Conservation (phyloP, 345 rosid genomes). For the Brassica incana region DNA sequence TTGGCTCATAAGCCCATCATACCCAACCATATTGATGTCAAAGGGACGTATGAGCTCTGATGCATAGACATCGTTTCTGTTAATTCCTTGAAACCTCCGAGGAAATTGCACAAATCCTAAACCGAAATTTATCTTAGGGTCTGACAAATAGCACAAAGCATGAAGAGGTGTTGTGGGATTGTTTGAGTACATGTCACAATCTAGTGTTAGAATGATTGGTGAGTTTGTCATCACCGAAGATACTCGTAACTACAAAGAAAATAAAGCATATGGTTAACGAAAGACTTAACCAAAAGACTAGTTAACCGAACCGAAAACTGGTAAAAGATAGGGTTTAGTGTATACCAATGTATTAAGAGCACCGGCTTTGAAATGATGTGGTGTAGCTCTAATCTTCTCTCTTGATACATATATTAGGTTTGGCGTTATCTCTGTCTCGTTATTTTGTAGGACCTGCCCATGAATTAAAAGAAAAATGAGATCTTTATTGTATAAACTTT, state of each 20-base stretch:
- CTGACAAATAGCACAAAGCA: slow-evolving; percentile 53
- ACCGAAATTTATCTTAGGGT: slow-evolving; percentile 33
- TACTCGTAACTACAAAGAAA: slow-evolving; percentile 56
- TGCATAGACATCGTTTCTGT: slow-evolving; percentile 57
- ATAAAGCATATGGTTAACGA: not conserved
- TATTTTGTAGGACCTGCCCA: slow-evolving; percentile 50
- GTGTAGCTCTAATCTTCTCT: slow-evolving; percentile 51
- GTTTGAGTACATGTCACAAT: slow-evolving; percentile 83
- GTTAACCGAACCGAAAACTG: not conserved
- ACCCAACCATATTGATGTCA: slow-evolving; percentile 47
- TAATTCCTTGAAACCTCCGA: slow-evolving; percentile 55
- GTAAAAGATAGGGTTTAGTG: not conserved
- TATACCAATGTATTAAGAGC: slow-evolving; percentile 66
- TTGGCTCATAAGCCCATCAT: slow-evolving; percentile 54
- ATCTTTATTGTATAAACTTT: not conserved
- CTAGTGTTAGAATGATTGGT: slow-evolving; percentile 64
- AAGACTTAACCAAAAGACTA: not conserved
- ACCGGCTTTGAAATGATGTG: slow-evolving; percentile 78
- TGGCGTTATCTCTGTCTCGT: slow-evolving; percentile 49
- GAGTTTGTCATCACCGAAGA: slow-evolving; percentile 71
- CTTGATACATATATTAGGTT: slow-evolving; percentile 69
- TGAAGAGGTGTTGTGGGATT: slow-evolving; percentile 56
- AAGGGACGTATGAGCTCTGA: slow-evolving; percentile 44
- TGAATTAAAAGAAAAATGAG: not conserved
- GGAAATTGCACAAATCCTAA: slow-evolving; percentile 69